These are phyloP conservation scores for Fusarium musae DNA, from an alignment of 2,329 filamentous ascomycete species.

Conservation along the genomic window DNA sequence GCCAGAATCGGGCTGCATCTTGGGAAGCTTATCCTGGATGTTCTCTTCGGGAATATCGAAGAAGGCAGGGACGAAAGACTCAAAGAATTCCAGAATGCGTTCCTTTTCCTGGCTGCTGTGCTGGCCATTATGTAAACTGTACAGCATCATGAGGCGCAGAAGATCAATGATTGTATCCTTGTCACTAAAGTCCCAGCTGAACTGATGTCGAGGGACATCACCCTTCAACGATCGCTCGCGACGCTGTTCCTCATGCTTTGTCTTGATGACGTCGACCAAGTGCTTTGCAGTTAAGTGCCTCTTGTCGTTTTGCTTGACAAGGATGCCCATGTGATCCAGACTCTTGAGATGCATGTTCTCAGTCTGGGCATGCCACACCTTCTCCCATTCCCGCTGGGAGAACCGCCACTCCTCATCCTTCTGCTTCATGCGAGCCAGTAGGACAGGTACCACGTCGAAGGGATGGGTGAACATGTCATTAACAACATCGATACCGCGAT, in stretches of 20 bases:
- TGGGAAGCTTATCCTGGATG: constrained; percentile 73
- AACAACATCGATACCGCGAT: constrained; percentile 85
- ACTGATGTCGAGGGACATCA: constrained; percentile 75
- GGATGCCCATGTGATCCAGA: constrained; percentile 94
- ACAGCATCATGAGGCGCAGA: constrained; percentile 71
- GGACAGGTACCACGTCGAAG: constrained; percentile 86
- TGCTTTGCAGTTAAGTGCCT: constrained; percentile 90
- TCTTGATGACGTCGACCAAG: constrained; percentile 89
- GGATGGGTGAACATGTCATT: constrained; percentile 87
- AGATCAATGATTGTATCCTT: constrained; percentile 73
- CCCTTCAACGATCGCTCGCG: constrained; percentile 73
- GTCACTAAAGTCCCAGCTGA: constrained; percentile 78
- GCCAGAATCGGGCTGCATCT: constrained; percentile 75
- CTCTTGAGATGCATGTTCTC: constrained; percentile 95
- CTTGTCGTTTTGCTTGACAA: constrained; percentile 90
- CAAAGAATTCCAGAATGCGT: constrained; percentile 79
- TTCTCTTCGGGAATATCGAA: constrained; percentile 79
- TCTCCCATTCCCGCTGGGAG: constrained; percentile 97
- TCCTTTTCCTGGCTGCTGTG: constrained; percentile 79
- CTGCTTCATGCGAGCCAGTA: constrained; percentile 90
- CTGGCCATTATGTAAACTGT: constrained; percentile 74
- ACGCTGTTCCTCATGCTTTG: constrained; percentile 90
- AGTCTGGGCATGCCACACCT: constrained; percentile 97
- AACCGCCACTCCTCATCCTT: constrained; percentile 99
- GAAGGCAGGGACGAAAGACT: constrained; percentile 79